phyloP scores from a whole-genome alignment of 495 filamentous ascomycete species.

The Neurospora intermedia region DNA sequence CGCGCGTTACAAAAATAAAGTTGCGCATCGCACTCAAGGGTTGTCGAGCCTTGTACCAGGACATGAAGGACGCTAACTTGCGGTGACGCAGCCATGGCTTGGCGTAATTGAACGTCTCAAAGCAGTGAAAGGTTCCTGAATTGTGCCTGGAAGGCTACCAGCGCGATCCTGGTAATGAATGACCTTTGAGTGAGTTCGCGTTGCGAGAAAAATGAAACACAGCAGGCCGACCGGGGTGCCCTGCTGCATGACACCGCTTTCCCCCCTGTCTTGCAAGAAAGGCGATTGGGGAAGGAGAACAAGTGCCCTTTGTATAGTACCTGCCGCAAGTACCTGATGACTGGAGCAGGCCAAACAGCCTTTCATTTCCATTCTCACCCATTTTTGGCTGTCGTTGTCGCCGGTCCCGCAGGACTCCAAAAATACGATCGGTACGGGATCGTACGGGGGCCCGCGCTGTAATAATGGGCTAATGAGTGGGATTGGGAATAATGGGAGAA shows the following conservation, averaged over 20 bases:
- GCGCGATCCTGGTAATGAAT: conserved; percentile 6
- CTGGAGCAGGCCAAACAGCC: neutral
- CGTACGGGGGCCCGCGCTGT: neutral
- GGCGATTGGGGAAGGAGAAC: neutral
- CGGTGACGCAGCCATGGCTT: conserved; percentile 29
- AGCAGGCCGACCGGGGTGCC: conserved; percentile 13
- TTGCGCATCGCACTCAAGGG: neutral
- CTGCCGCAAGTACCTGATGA: conserved; percentile 3
- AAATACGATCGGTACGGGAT: neutral
- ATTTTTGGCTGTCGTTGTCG: neutral
- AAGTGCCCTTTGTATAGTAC: conserved; percentile 9
- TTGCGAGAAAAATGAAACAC: conserved; percentile 23
- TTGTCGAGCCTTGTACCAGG: conserved; percentile 9
- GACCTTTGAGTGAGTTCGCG: conserved; percentile 15
- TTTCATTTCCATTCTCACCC: neutral
- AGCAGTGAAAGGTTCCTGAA: neutral
- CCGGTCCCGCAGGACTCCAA: neutral
- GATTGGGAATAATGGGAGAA: neutral
- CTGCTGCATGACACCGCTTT: conserved; percentile 15
- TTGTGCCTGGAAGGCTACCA: conserved; percentile 2
- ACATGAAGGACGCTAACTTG: conserved; percentile 17
- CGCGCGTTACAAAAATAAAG: conserved; percentile 6
- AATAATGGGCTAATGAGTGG: neutral
- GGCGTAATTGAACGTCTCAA: conserved; percentile 17
- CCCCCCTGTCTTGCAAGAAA: conserved; percentile 13